phyloP scores from a whole-genome alignment of 345 rosid species.

The Camelina sativa region DNA sequence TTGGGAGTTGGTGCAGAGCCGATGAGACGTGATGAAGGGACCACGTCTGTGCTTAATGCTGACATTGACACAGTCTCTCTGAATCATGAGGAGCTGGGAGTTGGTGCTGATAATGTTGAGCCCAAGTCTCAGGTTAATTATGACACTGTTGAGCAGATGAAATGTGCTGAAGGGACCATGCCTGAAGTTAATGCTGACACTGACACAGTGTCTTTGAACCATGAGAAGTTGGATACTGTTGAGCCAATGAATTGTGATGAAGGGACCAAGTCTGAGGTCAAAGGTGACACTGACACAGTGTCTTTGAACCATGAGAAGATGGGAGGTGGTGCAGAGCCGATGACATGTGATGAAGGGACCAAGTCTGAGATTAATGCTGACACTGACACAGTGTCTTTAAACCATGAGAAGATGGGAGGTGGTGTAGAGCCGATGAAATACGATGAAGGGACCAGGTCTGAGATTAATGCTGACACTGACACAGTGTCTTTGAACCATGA shows the following conservation, averaged over 20 bases:
- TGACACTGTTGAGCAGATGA: too few relatives aligned
- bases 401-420: too few relatives aligned
- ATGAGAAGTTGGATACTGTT: too few relatives aligned
- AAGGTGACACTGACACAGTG: background rate
- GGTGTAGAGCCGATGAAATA: background rate
- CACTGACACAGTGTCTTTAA: background rate
- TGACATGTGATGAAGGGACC: constrained; percentile 14
- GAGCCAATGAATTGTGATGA: constrained; percentile 18
- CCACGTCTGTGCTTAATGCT: constrained; percentile 15
- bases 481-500: too few relatives aligned
- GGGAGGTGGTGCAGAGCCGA: background rate
- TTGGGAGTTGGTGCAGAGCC: background rate
- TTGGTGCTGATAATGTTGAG: too few relatives aligned
- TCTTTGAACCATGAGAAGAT: background rate
- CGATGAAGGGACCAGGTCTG: constrained; percentile 13
- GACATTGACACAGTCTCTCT: background rate
- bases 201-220: too few relatives aligned
- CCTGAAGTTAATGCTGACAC: too few relatives aligned
- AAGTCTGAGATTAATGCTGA: constrained; percentile 17
- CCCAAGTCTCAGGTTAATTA: constrained; percentile 12
- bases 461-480: background rate
- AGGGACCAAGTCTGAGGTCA: constrained; percentile 22
- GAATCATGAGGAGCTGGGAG: too few relatives aligned
- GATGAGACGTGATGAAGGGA: constrained; percentile 21
- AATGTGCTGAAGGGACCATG: too few relatives aligned